Evolutionary conservation across 371 early-diverging fungal species (phyloP).

Genomic region (Actinomortierella ambigua): DNA sequence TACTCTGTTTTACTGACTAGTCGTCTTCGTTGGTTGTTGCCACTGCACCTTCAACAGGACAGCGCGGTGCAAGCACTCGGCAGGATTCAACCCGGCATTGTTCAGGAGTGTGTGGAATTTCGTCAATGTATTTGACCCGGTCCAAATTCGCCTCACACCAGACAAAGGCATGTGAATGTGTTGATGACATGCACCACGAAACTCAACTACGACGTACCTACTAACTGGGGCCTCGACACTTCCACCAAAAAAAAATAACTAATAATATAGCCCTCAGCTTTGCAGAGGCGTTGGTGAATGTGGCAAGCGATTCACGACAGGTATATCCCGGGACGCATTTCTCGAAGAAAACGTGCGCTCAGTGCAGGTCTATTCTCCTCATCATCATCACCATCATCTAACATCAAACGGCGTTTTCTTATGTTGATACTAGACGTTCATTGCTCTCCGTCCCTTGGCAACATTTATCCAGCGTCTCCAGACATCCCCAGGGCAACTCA

Average conservation of each 20-base stretch:
- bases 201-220: neutral
- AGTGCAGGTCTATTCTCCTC: no score
- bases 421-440: slow-evolving; percentile 49
- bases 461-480: slow-evolving; percentile 50
- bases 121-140: slow-evolving; percentile 52
- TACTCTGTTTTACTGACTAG: neutral
- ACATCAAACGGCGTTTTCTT: no score
- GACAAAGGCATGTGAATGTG: slow-evolving; percentile 48
- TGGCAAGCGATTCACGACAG: slow-evolving; percentile 45
- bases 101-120: slow-evolving; percentile 48
- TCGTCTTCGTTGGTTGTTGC: neutral
- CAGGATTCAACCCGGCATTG: slow-evolving; percentile 42
- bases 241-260: no score
- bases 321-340: slow-evolving; percentile 41
- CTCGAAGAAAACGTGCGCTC: no score
- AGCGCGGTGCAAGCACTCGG: slow-evolving; percentile 38
- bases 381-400: no score
- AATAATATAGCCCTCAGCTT: slow-evolving; percentile 50
- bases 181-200: no score
- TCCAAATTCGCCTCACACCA: slow-evolving; percentile 49
- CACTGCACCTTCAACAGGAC: slow-evolving; percentile 10
- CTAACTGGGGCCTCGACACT: neutral
- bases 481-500: slow-evolving; percentile 48
- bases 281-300: slow-evolving; percentile 52
- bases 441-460: slow-evolving; percentile 50